These are phyloP conservation scores for Fusarium denticulatum DNA, from an alignment of 2,329 filamentous ascomycete species.

Conservation along the genomic window DNA sequence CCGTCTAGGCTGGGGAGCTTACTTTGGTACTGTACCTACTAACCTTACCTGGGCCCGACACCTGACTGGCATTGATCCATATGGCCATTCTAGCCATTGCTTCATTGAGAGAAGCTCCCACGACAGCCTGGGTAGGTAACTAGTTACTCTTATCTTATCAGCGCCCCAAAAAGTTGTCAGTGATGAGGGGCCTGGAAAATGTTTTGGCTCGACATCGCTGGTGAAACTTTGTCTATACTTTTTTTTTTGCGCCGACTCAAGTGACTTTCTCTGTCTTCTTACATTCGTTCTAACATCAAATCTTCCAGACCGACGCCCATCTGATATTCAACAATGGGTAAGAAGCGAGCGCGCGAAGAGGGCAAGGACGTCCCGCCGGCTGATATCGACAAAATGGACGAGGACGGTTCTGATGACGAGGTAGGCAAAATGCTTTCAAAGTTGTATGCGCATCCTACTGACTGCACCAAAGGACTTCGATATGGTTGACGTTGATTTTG, in stretches of 20 bases:
- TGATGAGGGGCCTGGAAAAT: constrained; percentile 57
- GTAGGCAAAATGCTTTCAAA: constrained; percentile 47
- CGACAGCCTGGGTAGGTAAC: not conserved
- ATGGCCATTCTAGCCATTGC: not conserved
- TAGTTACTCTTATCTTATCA: constrained; percentile 35
- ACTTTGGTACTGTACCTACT: not conserved
- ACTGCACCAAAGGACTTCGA: constrained; percentile 76
- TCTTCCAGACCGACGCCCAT: not conserved
- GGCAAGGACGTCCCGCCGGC: constrained; percentile 52
- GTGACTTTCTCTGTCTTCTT: not conserved
- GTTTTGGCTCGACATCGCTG: constrained; percentile 41
- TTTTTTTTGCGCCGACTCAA: not conserved
- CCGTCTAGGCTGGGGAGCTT: constrained; percentile 9
- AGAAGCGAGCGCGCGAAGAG: constrained; percentile 62
- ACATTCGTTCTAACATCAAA: not conserved
- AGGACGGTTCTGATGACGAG: constrained; percentile 65
- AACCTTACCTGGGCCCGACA: not conserved
- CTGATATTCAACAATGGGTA: constrained; percentile 54
- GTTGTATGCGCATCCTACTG: constrained; percentile 13
- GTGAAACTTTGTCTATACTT: constrained; percentile 1
- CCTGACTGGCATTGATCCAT: constrained; percentile 18
- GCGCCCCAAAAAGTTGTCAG: constrained; percentile 43
- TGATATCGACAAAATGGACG: constrained; percentile 60
- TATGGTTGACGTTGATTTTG: constrained; percentile 94
- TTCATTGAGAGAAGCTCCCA: constrained; percentile 23